Evolutionary conservation across 2,329 filamentous ascomycete genomes (phyloP).

Genomic region (Beauveria sp.): DNA sequence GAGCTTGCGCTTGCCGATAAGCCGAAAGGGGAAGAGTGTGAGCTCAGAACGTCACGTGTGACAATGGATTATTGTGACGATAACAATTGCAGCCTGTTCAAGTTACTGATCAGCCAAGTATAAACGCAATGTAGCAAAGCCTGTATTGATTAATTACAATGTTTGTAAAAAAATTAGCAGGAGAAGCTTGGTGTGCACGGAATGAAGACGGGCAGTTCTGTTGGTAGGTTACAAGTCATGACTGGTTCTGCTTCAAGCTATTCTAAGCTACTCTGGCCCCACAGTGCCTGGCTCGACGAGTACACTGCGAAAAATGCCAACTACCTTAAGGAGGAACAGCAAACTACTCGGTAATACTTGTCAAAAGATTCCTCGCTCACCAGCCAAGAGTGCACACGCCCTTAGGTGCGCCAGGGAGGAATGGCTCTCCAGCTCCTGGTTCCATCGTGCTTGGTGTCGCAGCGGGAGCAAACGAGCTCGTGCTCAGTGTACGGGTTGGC

Average conservation of each 20-base stretch:
- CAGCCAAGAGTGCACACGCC: not conserved
- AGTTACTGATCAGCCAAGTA: too few species aligned
- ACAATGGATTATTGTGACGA: not conserved
- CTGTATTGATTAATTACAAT: too few species aligned
- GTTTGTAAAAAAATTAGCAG: too few species aligned
- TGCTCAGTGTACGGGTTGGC: not conserved
- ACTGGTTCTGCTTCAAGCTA: not conserved
- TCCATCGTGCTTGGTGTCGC: not conserved
- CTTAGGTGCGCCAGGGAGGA: not conserved
- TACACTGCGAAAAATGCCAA: not conserved
- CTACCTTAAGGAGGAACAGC: not conserved
- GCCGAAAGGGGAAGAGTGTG: constrained; percentile 1
- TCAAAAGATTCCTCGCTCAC: not conserved
- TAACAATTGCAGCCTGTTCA: not conserved
- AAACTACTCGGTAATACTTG: not conserved
- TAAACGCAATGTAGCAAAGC: too few species aligned
- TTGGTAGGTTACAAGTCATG: too few species aligned
- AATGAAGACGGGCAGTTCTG: too few species aligned
- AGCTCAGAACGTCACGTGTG: not conserved
- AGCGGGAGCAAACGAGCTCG: constrained; percentile 3
- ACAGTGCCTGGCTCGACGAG: not conserved
- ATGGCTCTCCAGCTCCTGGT: not conserved
- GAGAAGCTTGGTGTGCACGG: too few species aligned
- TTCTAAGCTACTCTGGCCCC: not conserved
- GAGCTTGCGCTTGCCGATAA: constrained; percentile 9